phyloP scores from a whole-genome alignment of 2,329 filamentous ascomycete species.

The Triangularia verruculosa region DNA sequence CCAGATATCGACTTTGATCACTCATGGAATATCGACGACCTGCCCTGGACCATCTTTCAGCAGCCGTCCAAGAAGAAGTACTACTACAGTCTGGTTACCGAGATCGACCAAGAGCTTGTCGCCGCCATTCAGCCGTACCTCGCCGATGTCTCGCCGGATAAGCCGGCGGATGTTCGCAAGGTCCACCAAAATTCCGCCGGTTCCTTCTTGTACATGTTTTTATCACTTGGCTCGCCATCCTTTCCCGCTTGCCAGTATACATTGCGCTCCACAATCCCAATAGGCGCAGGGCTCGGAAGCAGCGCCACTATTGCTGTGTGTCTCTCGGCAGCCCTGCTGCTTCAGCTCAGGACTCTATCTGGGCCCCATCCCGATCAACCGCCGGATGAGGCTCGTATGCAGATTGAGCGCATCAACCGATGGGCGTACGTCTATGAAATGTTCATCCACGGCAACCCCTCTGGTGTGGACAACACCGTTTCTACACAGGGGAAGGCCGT shows the following conservation, averaged over 20 bases:
- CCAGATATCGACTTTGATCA: slow-evolving; percentile 87
- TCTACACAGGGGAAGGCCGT: slow-evolving; percentile 91
- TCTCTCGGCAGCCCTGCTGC: slow-evolving; percentile 74
- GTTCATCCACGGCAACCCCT: slow-evolving; percentile 96
- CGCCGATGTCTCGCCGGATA: slow-evolving; percentile 62
- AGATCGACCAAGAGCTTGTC: slow-evolving; percentile 78
- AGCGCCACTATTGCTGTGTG: slow-evolving; percentile 95
- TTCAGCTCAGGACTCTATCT: slow-evolving; percentile 83
- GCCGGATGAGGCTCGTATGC: slow-evolving; percentile 77
- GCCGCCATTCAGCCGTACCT: slow-evolving; percentile 79
- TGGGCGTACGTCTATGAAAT: slow-evolving; percentile 98
- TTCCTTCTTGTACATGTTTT: slow-evolving; percentile 88
- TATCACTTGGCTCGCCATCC: slow-evolving; percentile 76
- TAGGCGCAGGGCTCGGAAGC: slow-evolving; percentile 85
- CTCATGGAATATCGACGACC: slow-evolving; percentile 88
- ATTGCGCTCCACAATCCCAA: slow-evolving; percentile 88
- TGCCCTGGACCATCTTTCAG: slow-evolving; percentile 84
- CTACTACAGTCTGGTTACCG: slow-evolving; percentile 86
- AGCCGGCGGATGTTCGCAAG: slow-evolving; percentile 70
- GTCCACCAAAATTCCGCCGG: slow-evolving; percentile 79
- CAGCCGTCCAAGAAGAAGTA: slow-evolving; percentile 84
- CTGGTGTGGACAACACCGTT: slow-evolving; percentile 95
- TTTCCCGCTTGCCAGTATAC: slow-evolving; percentile 85
- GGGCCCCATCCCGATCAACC: slow-evolving; percentile 92
- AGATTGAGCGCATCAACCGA: slow-evolving; percentile 92